Evolutionary conservation across 1,284 basidiomycete genomes (phyloP), one percentile per base, ranked within the genome.

Genomic region (Taiwanofungus camphoratus): DNA sequence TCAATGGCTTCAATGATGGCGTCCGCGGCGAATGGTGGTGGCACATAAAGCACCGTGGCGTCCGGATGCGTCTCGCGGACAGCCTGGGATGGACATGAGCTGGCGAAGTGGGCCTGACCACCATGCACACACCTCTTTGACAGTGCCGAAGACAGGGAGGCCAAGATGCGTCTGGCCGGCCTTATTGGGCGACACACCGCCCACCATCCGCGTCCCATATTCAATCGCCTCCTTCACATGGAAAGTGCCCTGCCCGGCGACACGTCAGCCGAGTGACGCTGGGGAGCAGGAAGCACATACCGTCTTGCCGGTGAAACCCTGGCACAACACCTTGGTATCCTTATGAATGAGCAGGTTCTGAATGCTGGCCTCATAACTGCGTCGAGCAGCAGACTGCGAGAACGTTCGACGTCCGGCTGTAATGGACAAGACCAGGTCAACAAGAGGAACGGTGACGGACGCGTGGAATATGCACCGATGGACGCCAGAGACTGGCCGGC

Each of bases 1-100:
- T 97, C 94, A 58, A 98, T 96, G 32, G 94, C 93, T 67, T 98
- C 94, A 44, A 98, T 82, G 63, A 98, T 96, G 34, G 94, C 94
- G 56, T 95, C 91, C 27, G 91, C 94, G 26, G 93, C 93, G 42
- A 77, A 76, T 11, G 93, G 87, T 29, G 94, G 94, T 11, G 94
- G 94, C 6, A 98, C 94, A 64, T 97, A 98, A 68, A 98, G 82
- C 50, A 98, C 83, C 24, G 91, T 86, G 34, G 94, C 94, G 59
- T 96, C 92, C 11, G 94, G 94, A 52, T 82, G 70, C 35, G 82
- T 79, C 51, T 90, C 82, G 41, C 77, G 71, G 49, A 94, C 91
- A 46, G 92, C 92, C 89, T 92, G 52, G 19, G 34, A 15, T 45
- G 19, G 16, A 21, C 47, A 23, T 22, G 16, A 40, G 42, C n/a